Evolutionary conservation across 306 rosid species (phyloP).

Genomic region (Citrullus amarus): DNA sequence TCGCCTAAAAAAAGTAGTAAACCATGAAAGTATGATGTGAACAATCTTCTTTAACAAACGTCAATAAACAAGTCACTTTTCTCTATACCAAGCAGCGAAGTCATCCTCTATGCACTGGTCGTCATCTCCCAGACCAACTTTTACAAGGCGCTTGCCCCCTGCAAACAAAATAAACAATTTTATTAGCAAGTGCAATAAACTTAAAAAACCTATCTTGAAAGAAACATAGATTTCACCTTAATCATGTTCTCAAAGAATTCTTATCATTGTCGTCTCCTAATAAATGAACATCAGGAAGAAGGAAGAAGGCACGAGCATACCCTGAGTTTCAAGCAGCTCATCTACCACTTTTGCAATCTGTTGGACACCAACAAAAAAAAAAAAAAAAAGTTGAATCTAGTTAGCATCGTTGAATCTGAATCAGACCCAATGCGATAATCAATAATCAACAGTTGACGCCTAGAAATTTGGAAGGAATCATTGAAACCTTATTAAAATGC

Average conservation of each 20-base stretch:
- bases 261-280: neutral
- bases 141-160: constrained; percentile 80
- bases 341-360: constrained; percentile 70
- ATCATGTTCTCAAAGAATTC: neutral
- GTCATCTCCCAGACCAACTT: constrained; percentile 91
- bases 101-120: constrained; percentile 98
- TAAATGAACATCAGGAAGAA: neutral
- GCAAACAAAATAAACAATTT: constrained; percentile 15
- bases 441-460: neutral
- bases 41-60: constrained; percentile 4
- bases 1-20: constrained; percentile 43
- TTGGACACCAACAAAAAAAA: constrained; percentile 11
- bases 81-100: constrained; percentile 84
- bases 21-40: constrained; percentile 2
- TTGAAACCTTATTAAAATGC: constrained; percentile 87
- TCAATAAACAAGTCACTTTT: constrained; percentile 12
- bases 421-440: neutral
- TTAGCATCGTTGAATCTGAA: neutral
- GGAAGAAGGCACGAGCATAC: constrained; percentile 24
- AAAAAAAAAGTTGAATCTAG: neutral
- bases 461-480: neutral
- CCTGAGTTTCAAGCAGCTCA: constrained; percentile 54
- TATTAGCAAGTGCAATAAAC: neutral
- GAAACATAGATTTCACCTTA: neutral
- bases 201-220: neutral